phyloP scores from a whole-genome alignment of 2,329 filamentous ascomycete genomes.

The Aspergillus transmontanensis region DNA sequence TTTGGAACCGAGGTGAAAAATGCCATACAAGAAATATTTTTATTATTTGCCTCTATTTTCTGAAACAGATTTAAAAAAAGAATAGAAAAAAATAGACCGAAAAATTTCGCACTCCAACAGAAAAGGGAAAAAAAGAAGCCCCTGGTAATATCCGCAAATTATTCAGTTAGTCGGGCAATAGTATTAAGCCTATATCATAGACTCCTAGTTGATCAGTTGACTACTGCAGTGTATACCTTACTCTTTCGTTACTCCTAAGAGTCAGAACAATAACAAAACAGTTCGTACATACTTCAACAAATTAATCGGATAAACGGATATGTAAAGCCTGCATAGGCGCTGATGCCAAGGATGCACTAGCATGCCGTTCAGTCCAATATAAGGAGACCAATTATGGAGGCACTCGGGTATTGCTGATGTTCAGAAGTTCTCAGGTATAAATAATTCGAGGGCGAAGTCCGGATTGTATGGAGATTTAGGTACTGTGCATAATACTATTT shows the following conservation, averaged over 20 bases:
- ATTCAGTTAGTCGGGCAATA: background rate
- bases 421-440: background rate
- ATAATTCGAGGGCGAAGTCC: background rate
- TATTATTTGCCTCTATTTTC: background rate
- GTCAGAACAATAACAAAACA: background rate
- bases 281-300: background rate
- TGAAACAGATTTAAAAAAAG: background rate
- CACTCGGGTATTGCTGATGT: background rate
- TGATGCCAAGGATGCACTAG: background rate
- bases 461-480: background rate
- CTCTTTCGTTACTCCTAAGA: background rate
- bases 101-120: too few species aligned
- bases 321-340: slow-evolving; percentile 1
- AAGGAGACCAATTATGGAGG: background rate
- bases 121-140: background rate
- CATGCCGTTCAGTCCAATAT: background rate
- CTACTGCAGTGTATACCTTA: background rate
- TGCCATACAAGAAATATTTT: background rate
- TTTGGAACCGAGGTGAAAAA: background rate
- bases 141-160: background rate
- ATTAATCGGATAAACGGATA: background rate
- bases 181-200: background rate
- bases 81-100: too few species aligned
- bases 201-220: background rate
- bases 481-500: background rate